These are phyloP conservation scores for Phytophthora sp. DNA, from an alignment of 352 stramenopile genomes.

Conservation along the genomic window DNA sequence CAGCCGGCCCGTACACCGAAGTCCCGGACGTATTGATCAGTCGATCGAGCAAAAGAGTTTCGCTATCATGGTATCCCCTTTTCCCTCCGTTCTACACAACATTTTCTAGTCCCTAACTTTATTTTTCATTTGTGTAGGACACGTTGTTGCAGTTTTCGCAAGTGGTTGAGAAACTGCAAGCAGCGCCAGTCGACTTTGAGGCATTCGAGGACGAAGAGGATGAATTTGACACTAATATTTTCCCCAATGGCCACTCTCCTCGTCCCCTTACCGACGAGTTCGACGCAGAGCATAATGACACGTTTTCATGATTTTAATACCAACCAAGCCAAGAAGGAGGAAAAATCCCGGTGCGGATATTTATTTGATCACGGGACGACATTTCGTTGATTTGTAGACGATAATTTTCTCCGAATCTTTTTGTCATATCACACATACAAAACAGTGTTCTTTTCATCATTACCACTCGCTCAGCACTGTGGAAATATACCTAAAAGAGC, in stretches of 20 bases:
- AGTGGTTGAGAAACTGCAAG: conserved; percentile 60
- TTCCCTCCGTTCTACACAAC: not conserved
- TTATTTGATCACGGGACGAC: not conserved
- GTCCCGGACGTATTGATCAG: conserved; percentile 44
- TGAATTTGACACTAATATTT: conserved; percentile 22
- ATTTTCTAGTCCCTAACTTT: not conserved
- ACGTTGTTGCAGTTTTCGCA: conserved; percentile 66
- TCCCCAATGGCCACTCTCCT: conserved; percentile 11
- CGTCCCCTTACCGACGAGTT: not conserved
- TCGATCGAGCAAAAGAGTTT: conserved; percentile 60
- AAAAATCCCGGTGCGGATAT: conserved; percentile 9
- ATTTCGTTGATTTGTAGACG: conserved; percentile 7
- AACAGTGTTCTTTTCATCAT: not conserved
- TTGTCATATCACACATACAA: conserved; percentile 23
- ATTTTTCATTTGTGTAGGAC: conserved; percentile 39
- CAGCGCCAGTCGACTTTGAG: conserved; percentile 57
- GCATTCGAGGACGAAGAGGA: conserved; percentile 31
- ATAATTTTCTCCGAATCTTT: not conserved
- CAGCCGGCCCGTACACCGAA: conserved; percentile 32
- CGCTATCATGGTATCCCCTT: conserved; percentile 62
- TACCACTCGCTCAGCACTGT: too few relatives aligned
- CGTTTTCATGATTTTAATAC: conserved; percentile 5
- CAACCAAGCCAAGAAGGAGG: not conserved
- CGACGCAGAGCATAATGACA: not conserved
- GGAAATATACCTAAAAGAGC: too few relatives aligned